Base-by-base conservation (phyloP, 192 early-diverging fungal genomes). In the Entophlyctis helioformis region DNA sequence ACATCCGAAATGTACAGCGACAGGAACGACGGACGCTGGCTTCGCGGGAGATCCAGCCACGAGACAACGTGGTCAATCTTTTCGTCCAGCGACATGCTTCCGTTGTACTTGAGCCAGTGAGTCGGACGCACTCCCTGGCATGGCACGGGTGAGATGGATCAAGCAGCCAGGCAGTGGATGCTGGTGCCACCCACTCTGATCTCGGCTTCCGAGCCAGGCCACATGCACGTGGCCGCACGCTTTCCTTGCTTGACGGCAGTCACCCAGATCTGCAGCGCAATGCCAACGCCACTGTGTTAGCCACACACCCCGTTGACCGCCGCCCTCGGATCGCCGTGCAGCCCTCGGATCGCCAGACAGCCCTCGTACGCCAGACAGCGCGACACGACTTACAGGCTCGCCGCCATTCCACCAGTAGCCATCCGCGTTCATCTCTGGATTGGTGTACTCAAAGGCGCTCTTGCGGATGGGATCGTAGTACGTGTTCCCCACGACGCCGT, bases 401-500 rank as follows among this genome's bases (percentile, higher is more conserved):
- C 87, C 89, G 23, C 73, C 71, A n/a, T n/a, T n/a, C 88, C 89
- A 96, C 89, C 89, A 96, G 51, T 73, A 67, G 5, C 72, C 52
- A 18, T 91, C 59, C 25, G 50, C 46, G 51, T 77, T 85, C 20
- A 64, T 67, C 13, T 46, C 57, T 0, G 73, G 49, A 42, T 90
- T 69, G 34, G 72, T 77, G 64, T 91, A 93, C 27, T 72, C 73
- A 57, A 93, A 93, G 2, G 75, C 69, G 36, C 76, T 73, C 34
- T 88, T 75, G 8, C 81, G 51, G 13, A 29, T 31, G 1, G 83
- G 71, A 56, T 91, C 89, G 48, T 72, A 83, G 54, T 92, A 96
- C 80, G 87, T 18, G 76, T 77, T 47, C 73, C 83, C 81, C 4
- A 96, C 86, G 46, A 96, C 93, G 12, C 92, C 92, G 44, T 96